These are phyloP conservation scores for Apiotrichum laibachii DNA, from an alignment of 1,284 basidiomycete genomes.

Conservation along the genomic window DNA sequence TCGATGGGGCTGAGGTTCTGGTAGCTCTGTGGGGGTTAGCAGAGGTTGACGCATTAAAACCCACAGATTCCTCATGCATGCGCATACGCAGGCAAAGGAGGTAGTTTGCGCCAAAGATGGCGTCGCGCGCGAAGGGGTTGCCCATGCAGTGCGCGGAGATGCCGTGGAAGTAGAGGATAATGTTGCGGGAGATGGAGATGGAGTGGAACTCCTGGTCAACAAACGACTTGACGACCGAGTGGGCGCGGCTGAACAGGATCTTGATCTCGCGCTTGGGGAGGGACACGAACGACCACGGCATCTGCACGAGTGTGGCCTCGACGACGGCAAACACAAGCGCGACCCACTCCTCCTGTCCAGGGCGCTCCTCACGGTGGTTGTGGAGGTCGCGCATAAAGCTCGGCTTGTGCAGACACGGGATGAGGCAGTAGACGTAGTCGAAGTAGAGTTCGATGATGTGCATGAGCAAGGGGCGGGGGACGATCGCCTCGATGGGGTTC, in stretches of 20 bases:
- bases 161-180: slow-evolving; percentile 28
- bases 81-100: slow-evolving; percentile 55
- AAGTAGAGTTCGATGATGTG: slow-evolving; percentile 76
- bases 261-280: slow-evolving; percentile 37
- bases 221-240: slow-evolving; percentile 16
- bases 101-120: slow-evolving; percentile 16
- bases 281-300: slow-evolving; percentile 37
- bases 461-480: slow-evolving; percentile 38
- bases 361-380: slow-evolving; percentile 71
- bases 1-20: slow-evolving; percentile 61
- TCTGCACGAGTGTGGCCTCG: slow-evolving; percentile 68
- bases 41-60: too few relatives aligned
- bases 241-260: slow-evolving; percentile 27
- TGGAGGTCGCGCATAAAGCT: slow-evolving; percentile 81
- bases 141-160: slow-evolving; percentile 12
- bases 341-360: slow-evolving; percentile 65
- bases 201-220: slow-evolving; percentile 20
- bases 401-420: slow-evolving; percentile 60
- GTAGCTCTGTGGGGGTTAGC: slow-evolving; percentile 9
- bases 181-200: slow-evolving; percentile 21
- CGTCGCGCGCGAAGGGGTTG: slow-evolving; percentile 4
- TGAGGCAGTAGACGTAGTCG: slow-evolving; percentile 80
- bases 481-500: slow-evolving; percentile 43
- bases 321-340: slow-evolving; percentile 80
- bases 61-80: slow-evolving; percentile 67